Evolutionary conservation across 2,329 filamentous ascomycete genomes (phyloP), one percentile per base, ranked within the genome.

Genomic region (Colletotrichum sp.): DNA sequence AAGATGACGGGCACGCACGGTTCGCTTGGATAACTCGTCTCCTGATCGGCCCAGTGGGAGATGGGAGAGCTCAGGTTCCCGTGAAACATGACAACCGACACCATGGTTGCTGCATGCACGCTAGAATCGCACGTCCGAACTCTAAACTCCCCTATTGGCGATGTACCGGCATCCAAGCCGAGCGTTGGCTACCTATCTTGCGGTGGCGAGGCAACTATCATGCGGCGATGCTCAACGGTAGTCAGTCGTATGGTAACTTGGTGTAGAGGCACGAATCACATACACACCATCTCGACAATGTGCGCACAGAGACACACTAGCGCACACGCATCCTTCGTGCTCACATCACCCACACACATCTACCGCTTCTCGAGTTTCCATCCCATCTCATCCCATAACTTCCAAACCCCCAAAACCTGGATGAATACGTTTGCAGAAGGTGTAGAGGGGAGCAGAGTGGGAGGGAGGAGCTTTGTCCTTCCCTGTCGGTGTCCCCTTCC

Each of bases 71-170:
- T 60, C 36, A 30, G 39, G 52, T 57, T 13, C 68, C 66, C 64
- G 64, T 73, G 73, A 73, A 76, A 73, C 70, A 28, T 65, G 69
- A 64, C 69, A 65, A 64, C 70, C 70, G 28, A 68, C 64, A 59
- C 64, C 69, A 60, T 34, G 64, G 39, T 28, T 63, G 62, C 52
- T 62, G 39, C 30, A 57, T 63, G 36, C 55, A 36, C 13, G 30
- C 12, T 36, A 64, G 39, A 16, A n/a, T 36, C 16, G 32, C 52
- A 49, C 64, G 63, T 39, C 44, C 39, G 73, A 75, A 75, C 70
- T 24, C 57, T 59, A 49, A 75, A 24, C 13, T 26, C 28, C 28
- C 8, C n/a, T 55, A 28, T 7, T 57, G 55, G 36, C 28, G 5
- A 55, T 36, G 28, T 24, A 13, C 7, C 28, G 57, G 18, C 24